These are phyloP conservation scores for Physocladia obscura DNA, from an alignment of 192 early-diverging fungal genomes.

Conservation along the genomic window DNA sequence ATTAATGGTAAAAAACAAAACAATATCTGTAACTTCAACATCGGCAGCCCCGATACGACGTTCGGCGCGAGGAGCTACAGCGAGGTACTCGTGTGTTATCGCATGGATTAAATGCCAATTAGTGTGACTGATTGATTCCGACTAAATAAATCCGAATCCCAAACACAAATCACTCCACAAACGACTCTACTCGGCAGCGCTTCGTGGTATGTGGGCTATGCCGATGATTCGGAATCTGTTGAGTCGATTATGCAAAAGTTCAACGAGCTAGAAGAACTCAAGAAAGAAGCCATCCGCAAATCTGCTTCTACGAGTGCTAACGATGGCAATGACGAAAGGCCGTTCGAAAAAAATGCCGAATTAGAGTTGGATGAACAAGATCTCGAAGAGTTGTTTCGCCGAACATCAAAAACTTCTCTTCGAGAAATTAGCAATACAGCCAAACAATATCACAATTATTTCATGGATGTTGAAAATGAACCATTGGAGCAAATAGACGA, in stretches of 20 bases:
- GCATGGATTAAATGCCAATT: no score
- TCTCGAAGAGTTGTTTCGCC: conserved; percentile 33
- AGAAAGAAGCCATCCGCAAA: conserved; percentile 67
- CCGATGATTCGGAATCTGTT: conserved; percentile 93
- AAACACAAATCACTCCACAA: no score
- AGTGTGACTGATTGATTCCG: no score
- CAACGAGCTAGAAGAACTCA: conserved; percentile 87
- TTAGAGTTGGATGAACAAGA: conserved; percentile 35
- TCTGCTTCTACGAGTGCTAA: background rate
- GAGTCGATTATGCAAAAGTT: conserved; percentile 99
- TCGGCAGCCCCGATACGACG: no score
- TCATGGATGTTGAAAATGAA: background rate
- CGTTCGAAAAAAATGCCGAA: background rate
- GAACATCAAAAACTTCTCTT: conserved; percentile 1
- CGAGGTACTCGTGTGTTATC: no score
- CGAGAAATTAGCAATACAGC: background rate
- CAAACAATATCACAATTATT: background rate
- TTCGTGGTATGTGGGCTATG: conserved; percentile 87
- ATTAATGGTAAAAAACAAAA: no score
- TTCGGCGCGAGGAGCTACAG: no score
- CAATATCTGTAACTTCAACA: no score
- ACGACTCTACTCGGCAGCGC: no score
- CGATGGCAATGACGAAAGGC: background rate
- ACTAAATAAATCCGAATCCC: no score
- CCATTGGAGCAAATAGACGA: background rate